A percentile compares a stretch with the other conserved stretches of the same genome.
These are phyloP conservation scores for Pelargonium australe DNA, from an alignment of 441 rosid genomes.

Conservation along the genomic window DNA sequence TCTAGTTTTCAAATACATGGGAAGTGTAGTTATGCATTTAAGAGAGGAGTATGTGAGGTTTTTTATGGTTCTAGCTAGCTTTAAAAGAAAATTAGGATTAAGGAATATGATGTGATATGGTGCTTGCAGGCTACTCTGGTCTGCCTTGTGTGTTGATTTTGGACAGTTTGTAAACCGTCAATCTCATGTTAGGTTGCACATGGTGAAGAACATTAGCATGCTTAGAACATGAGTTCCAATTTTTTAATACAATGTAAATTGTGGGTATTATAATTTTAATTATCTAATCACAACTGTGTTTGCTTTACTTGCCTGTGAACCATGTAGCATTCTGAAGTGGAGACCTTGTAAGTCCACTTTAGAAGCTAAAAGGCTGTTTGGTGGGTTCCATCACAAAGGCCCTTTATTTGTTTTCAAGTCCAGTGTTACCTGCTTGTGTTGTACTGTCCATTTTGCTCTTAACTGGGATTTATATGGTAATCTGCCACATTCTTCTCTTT, in stretches of 20 bases:
- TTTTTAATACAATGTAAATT: not conserved
- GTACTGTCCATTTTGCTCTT: not conserved
- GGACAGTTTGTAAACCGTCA: not conserved
- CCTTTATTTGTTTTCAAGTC: not conserved
- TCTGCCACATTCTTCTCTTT: slow-evolving; percentile 1
- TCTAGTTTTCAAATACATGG: not conserved
- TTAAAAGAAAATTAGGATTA: not conserved
- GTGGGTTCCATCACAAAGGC: not conserved
- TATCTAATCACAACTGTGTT: not conserved
- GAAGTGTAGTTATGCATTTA: not conserved
- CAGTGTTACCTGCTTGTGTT: not conserved
- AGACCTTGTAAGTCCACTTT: not conserved
- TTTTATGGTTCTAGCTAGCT: not conserved
- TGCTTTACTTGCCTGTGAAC: not conserved
- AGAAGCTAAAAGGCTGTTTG: not conserved
- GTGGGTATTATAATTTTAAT: not conserved
- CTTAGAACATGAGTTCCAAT: not conserved
- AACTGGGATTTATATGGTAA: slow-evolving; percentile 9
- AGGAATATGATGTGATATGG: not conserved
- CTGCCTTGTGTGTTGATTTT: not conserved
- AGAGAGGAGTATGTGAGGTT: not conserved
- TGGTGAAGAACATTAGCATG: not conserved
- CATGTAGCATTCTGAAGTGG: not conserved
- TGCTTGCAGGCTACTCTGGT: not conserved
- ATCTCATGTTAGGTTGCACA: not conserved